Evolutionary conservation across 305 asterid species (phyloP).

Genomic region (Caryopteris hybrid): DNA sequence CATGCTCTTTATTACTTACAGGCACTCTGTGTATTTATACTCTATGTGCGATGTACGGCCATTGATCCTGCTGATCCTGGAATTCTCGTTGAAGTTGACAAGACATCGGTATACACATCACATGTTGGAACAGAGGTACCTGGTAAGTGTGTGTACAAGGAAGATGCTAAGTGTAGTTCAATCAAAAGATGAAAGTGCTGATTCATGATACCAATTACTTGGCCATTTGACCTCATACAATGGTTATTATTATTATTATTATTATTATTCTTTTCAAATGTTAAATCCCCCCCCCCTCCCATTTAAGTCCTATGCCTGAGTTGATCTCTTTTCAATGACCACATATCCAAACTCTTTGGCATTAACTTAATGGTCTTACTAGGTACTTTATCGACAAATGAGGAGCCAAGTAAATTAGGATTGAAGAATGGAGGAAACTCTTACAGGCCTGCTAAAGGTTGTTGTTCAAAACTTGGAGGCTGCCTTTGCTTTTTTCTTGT

Average conservation of each 20-base stretch:
- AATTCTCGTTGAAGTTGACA: conserved; percentile 65
- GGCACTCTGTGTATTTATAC: conserved; percentile 79
- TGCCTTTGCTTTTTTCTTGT: conserved; percentile 67
- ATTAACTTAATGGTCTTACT: conserved; percentile 24
- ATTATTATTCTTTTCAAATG: too few relatives aligned
- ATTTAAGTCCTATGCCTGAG: background rate
- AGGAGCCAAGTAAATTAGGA: conserved; percentile 57
- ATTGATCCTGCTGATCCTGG: conserved; percentile 99
- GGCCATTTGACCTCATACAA: background rate
- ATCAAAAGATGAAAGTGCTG: background rate
- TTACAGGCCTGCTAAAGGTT: conserved; percentile 36
- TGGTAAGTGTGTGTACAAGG: conserved; percentile 40
- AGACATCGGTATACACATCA: conserved; percentile 48
- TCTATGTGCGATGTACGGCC: conserved; percentile 92
- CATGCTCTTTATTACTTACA: conserved; percentile 30
- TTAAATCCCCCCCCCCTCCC: background rate
- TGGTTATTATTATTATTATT: too few relatives aligned
- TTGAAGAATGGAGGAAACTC: conserved; percentile 48
- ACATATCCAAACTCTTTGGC: conserved; percentile 7
- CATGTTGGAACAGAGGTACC: conserved; percentile 63
- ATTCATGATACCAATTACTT: background rate
- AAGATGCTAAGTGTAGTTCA: conserved; percentile 4
- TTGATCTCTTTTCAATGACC: background rate
- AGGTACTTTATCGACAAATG: conserved; percentile 50
- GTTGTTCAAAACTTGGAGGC: conserved; percentile 60